phyloP scores from a whole-genome alignment of 1,284 basidiomycete genomes.

The Ganoderma sinense region DNA sequence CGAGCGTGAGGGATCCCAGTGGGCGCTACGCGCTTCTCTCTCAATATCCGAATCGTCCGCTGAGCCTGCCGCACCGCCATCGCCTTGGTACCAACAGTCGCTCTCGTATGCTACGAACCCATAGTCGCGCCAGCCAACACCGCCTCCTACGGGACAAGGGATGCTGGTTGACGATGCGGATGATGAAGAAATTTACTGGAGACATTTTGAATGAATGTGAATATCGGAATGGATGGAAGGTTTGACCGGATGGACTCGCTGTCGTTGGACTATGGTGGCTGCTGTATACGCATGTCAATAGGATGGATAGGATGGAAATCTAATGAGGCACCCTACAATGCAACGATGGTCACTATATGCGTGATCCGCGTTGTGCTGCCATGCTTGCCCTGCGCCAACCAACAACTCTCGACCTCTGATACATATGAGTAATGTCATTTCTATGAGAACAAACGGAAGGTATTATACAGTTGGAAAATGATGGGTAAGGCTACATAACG shows the following conservation, averaged over 20 bases:
- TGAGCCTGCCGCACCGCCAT: not conserved
- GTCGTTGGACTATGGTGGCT: not conserved
- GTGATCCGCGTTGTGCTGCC: no score
- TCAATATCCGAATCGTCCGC: not conserved
- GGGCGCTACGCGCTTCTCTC: not conserved
- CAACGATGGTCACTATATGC: no score
- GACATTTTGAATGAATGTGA: not conserved
- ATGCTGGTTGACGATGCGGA: not conserved
- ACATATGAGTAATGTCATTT: no score
- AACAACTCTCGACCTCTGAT: no score
- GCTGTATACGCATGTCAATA: not conserved
- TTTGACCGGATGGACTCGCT: not conserved
- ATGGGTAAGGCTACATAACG: conserved; percentile 16
- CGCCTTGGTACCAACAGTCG: conserved; percentile 13
- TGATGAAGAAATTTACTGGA: not conserved
- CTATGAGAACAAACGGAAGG: not conserved
- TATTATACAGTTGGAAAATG: not conserved
- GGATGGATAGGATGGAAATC: not conserved
- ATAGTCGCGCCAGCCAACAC: not conserved
- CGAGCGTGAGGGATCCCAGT: not conserved
- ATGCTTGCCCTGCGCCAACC: no score
- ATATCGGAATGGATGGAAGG: not conserved
- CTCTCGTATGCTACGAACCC: conserved; percentile 16
- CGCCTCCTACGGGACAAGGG: not conserved
- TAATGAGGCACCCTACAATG: no score